Evolutionary conservation across 495 filamentous ascomycete genomes (phyloP).

Genomic region (Letharia lupina): DNA sequence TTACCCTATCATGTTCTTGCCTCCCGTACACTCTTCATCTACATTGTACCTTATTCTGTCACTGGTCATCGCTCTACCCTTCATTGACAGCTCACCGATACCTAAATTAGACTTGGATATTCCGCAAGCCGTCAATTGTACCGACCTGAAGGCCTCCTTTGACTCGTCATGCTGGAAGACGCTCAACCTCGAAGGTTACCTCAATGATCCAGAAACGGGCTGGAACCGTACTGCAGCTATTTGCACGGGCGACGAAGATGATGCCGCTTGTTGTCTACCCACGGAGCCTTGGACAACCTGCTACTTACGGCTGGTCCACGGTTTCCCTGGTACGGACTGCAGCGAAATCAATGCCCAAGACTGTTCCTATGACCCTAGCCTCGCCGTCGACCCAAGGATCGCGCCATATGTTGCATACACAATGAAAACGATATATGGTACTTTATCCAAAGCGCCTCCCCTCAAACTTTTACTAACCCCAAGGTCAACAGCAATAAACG

Average conservation of each 20-base stretch:
- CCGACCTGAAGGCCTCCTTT: not conserved
- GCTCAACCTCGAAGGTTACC: not conserved
- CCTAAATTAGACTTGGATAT: not conserved
- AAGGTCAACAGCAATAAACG: not conserved
- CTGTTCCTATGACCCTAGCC: not conserved
- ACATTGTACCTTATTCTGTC: not conserved
- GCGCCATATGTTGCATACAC: not conserved
- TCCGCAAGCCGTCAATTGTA: not conserved
- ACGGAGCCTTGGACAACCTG: not conserved
- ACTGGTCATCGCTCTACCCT: not conserved
- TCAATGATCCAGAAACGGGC: conserved; percentile 6
- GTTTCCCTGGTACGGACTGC: not conserved
- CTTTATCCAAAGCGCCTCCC: not conserved
- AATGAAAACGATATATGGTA: not conserved
- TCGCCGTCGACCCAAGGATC: not conserved
- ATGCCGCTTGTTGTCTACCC: not conserved
- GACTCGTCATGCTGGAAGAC: not conserved
- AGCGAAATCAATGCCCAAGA: not conserved
- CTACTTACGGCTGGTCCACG: not conserved
- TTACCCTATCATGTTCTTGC: not conserved
- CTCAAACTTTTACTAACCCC: not conserved
- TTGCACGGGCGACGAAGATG: not conserved
- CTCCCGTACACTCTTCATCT: not conserved
- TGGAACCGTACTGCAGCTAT: conserved; percentile 3
- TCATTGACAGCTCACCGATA: not conserved